phyloP scores from a whole-genome alignment of 2,329 filamentous ascomycete species.

The Curvularia verruculosa region DNA sequence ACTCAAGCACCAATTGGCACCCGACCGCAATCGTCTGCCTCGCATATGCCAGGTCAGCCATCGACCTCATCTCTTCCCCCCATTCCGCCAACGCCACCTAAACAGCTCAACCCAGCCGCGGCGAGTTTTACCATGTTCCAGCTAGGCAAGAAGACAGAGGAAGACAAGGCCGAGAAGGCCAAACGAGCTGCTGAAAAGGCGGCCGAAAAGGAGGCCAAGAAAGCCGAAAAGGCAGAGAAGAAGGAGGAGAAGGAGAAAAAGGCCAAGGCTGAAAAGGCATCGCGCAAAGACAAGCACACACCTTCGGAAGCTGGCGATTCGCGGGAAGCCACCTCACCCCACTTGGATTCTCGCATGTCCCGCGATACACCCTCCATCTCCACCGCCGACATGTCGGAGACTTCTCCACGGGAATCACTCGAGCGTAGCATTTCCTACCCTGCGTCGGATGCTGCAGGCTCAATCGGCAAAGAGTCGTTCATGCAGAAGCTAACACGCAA shows the following conservation, averaged over 20 bases:
- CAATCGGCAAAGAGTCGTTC: slow-evolving; percentile 53
- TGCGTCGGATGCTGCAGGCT: slow-evolving; percentile 41
- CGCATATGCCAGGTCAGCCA: slow-evolving; percentile 46
- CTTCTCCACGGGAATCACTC: slow-evolving; percentile 49
- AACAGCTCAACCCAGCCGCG: slow-evolving; percentile 80
- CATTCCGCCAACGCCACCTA: slow-evolving; percentile 56
- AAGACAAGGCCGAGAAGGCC: slow-evolving; percentile 43
- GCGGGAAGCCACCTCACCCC: slow-evolving; percentile 35
- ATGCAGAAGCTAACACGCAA: slow-evolving; percentile 59
- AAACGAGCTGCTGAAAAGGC: slow-evolving; percentile 36
- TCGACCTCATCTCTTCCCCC: slow-evolving; percentile 26
- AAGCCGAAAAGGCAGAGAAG: slow-evolving; percentile 41
- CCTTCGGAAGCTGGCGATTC: slow-evolving; percentile 32
- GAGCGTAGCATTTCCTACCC: slow-evolving; percentile 50
- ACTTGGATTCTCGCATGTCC: slow-evolving; percentile 47
- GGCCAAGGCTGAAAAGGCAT: slow-evolving; percentile 44
- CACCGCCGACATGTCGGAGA: slow-evolving; percentile 44
- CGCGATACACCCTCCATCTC: slow-evolving; percentile 53
- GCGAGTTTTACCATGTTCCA: slow-evolving; percentile 73
- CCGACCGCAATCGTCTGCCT: slow-evolving; percentile 66
- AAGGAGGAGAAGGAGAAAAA: slow-evolving; percentile 49
- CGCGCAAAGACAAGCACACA: slow-evolving; percentile 45
- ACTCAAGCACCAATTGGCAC: slow-evolving; percentile 78
- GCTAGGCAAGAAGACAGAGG: slow-evolving; percentile 40
- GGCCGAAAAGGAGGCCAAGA: slow-evolving; percentile 48